Base-by-base conservation (phyloP, 805 yeast genomes). In the Debaryomyces castellii region DNA sequence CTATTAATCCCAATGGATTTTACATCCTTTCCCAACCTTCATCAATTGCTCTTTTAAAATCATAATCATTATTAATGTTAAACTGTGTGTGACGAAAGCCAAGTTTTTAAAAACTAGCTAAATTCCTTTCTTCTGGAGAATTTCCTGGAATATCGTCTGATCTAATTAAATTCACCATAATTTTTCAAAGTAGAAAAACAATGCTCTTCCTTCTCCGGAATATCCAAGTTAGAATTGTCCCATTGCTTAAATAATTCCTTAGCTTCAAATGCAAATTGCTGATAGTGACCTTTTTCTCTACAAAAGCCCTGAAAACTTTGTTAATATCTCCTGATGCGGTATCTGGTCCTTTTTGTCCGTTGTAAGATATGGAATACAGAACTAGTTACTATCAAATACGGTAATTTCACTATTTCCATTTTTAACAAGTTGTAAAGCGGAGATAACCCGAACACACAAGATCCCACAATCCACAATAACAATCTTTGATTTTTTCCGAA, bases 361-460 rank as follows among this genome's bases (percentile, higher is more conserved):
- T 10, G 11, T 25, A 25, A 25, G 28, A 25, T 6, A 25, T 25
- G 4, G 76, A 70, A 1, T 76, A 76, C 5, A 65, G 52, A 3
- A 55, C 53, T n/a, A n/a, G 44, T 57, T 59, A 0, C 66, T 62
- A 46, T 73, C 78, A 44, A 64, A 65, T 1, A 74, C 64, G 1
- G 70, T 64, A 45, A 74, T 58, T 40, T 71, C 52, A 2, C 40
- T 52, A 48, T 67, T 71, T 0, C 76, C 76, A 10, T 53, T 53
- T 34, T 62, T 49, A 1, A 66, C 60, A 18, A 78, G 62, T 36
- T 75, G 68, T n/a, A 67, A 62, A 4, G 81, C 80, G 3, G 73
- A 65, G 82, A 74, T 14, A 79, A 60, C 1, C 84, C 84, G 55
- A 76, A 78, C 9, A 74, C 79, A 32, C 84, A 83, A 5, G 79